These are phyloP conservation scores for Colletotrichum sp. DNA, from an alignment of 2,329 filamentous ascomycete genomes.

Conservation along the genomic window DNA sequence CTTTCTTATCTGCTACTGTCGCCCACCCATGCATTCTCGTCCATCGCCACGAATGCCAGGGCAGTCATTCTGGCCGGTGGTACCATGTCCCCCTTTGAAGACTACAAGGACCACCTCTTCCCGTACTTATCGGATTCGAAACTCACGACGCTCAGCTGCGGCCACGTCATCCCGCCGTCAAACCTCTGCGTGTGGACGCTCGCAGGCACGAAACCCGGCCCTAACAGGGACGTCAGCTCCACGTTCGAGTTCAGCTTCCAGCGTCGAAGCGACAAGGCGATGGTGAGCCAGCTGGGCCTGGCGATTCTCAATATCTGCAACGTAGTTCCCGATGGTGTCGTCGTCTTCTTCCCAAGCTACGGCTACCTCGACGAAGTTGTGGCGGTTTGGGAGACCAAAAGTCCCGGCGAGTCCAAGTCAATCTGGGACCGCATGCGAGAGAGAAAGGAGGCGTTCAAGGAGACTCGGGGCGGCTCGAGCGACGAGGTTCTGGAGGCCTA, in stretches of 20 bases:
- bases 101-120: slow-evolving; percentile 88
- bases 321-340: slow-evolving; percentile 84
- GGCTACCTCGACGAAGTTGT: slow-evolving; percentile 83
- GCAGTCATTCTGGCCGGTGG: slow-evolving; percentile 92
- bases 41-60: slow-evolving; percentile 82
- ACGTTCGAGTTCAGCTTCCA: slow-evolving; percentile 89
- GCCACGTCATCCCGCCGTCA: slow-evolving; percentile 85
- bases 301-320: slow-evolving; percentile 75
- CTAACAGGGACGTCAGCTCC: slow-evolving; percentile 33
- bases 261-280: slow-evolving; percentile 70
- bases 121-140: slow-evolving; percentile 69
- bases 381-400: slow-evolving; percentile 59
- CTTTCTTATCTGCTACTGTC: slow-evolving; percentile 90
- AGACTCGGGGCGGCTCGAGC: slow-evolving; percentile 58
- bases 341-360: slow-evolving; percentile 97
- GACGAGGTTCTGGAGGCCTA: slow-evolving; percentile 81
- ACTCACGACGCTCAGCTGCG: slow-evolving; percentile 86
- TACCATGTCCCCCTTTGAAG: slow-evolving; percentile 96
- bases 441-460: slow-evolving; percentile 68
- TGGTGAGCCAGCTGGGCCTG: slow-evolving; percentile 77
- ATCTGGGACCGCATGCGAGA: slow-evolving; percentile 64
- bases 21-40: slow-evolving; percentile 88
- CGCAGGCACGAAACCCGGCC: slow-evolving; percentile 42
- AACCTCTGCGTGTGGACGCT: slow-evolving; percentile 84
- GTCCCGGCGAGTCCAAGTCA: slow-evolving; percentile 33